Evolutionary conservation across 2,329 filamentous ascomycete species (phyloP).

Genomic region (Aspergillus tubingensis): DNA sequence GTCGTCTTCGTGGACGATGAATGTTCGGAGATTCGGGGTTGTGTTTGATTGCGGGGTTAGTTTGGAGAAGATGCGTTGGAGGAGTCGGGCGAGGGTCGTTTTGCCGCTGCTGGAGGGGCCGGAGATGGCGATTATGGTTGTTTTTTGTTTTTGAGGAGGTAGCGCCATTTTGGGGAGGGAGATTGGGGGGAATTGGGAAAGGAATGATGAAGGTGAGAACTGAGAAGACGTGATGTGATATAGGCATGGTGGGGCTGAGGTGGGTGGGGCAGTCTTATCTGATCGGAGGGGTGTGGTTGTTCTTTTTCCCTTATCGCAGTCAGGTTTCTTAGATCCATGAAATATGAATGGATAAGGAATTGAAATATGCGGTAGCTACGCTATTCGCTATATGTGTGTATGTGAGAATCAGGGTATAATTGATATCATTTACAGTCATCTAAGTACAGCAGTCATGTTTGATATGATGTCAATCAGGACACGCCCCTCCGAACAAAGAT

Average conservation of each 20-base stretch:
- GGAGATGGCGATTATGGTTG: slow-evolving; percentile 74
- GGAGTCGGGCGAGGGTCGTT: slow-evolving; percentile 83
- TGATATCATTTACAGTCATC: neutral
- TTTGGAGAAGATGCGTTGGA: slow-evolving; percentile 76
- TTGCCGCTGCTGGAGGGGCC: slow-evolving; percentile 93
- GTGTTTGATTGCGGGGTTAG: neutral
- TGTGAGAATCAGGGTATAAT: neutral
- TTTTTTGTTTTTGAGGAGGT: neutral
- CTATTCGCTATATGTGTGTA: neutral
- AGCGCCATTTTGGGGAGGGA: neutral
- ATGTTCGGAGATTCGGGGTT: slow-evolving; percentile 41
- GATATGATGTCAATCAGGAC: neutral
- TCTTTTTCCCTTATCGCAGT: neutral
- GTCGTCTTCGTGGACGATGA: slow-evolving; percentile 93
- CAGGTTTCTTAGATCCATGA: too few relatives aligned
- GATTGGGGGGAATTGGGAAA: neutral
- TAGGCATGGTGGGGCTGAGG: neutral
- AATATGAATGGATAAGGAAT: too few relatives aligned
- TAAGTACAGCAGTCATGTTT: neutral
- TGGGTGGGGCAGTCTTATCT: slow-evolving; percentile 1
- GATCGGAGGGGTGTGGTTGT: neutral
- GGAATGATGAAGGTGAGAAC: neutral
- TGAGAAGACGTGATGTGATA: too few relatives aligned
- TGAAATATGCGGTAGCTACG: neutral
- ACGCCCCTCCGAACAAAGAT: neutral